Conservation (phyloP, 306 rosid species). For the Sindora glabra region DNA sequence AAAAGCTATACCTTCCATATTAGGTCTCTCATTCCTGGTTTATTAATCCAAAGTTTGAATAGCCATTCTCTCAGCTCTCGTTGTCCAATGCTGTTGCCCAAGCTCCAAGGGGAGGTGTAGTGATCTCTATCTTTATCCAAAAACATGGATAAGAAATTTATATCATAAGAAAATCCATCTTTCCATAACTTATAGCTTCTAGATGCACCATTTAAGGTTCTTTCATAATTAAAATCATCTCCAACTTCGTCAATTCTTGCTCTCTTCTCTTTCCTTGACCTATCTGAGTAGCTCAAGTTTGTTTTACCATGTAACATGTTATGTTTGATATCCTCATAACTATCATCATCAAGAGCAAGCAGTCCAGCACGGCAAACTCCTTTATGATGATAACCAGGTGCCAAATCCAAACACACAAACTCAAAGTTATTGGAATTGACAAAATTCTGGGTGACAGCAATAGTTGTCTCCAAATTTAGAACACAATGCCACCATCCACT, state of each 20-base stretch:
- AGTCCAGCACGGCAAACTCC: constrained; percentile 96
- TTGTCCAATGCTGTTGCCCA: constrained; percentile 88
- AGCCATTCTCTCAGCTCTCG: constrained; percentile 95
- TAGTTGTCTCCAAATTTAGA: constrained; percentile 81
- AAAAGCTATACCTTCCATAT: constrained; percentile 71
- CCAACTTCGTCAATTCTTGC: constrained; percentile 42
- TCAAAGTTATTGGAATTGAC: constrained; percentile 82
- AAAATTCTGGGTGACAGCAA: constrained; percentile 93
- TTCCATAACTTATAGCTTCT: constrained; percentile 49
- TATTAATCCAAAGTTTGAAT: constrained; percentile 74
- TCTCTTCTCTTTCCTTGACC: constrained; percentile 66
- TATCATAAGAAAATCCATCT: constrained; percentile 75
- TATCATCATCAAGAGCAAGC: constrained; percentile 72
- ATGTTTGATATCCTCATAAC: constrained; percentile 38
- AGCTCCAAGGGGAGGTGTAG: constrained; percentile 78
- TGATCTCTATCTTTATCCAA: constrained; percentile 86
- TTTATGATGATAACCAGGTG: constrained; percentile 95
- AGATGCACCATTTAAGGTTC: constrained; percentile 26
- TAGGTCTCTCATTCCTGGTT: constrained; percentile 69
- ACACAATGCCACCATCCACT: constrained; percentile 99
- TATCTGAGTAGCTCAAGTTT: constrained; percentile 30
- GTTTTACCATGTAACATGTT: constrained; percentile 19
- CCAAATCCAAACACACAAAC: constrained; percentile 95
- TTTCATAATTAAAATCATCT: constrained; percentile 30
- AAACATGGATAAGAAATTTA: constrained; percentile 66